Evolutionary conservation across 2,329 filamentous ascomycete species (phyloP).

Genomic region (Myriosclerotinia scirpicola): DNA sequence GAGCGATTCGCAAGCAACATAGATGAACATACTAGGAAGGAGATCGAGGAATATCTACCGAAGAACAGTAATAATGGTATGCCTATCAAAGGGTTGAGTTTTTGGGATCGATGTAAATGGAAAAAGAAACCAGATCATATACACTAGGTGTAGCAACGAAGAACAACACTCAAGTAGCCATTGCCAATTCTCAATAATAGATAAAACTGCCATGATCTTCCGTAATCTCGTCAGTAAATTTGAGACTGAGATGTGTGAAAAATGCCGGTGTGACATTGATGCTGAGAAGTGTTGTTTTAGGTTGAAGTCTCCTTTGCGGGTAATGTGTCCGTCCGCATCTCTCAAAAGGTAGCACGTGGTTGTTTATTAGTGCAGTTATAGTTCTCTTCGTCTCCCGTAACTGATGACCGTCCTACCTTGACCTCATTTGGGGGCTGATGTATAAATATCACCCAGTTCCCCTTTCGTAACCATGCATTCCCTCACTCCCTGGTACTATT

Average conservation of each 20-base stretch:
- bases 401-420: background rate
- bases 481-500: conserved; percentile 13
- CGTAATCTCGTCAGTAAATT: background rate
- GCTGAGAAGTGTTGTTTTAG: background rate
- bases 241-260: background rate
- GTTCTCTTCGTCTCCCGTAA: background rate
- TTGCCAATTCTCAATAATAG: background rate
- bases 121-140: conserved; percentile 9
- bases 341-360: background rate
- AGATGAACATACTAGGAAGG: background rate
- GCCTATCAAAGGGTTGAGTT: conserved; percentile 8
- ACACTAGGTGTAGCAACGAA: background rate
- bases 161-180: too few relatives aligned
- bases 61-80: background rate
- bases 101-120: conserved; percentile 16
- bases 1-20: conserved; percentile 15
- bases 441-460: conserved; percentile 9
- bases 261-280: background rate
- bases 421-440: conserved; percentile 15
- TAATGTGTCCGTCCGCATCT: background rate
- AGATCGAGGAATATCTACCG: conserved; percentile 16
- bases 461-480: background rate
- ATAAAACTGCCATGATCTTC: too few relatives aligned
- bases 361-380: background rate
- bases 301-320: background rate